Evolutionary conservation across 176 grass and related monocot genomes (phyloP), one percentile per base, ranked within the genome.

Genomic region (Dendrocalamus sinicus): DNA sequence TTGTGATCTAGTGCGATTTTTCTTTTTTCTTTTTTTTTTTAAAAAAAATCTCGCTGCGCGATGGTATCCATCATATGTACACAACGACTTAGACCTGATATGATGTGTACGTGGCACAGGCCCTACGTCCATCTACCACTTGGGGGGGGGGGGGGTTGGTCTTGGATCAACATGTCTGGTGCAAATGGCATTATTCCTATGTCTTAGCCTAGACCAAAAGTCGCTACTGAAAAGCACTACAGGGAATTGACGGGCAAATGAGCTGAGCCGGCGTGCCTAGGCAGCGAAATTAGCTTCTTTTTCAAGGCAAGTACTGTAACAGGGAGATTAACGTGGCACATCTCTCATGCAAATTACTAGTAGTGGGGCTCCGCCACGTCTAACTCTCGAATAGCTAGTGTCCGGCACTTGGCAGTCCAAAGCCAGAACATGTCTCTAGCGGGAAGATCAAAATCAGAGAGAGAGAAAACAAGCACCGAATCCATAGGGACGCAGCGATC

Each of bases 181-280:
- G 81, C 76, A 84, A 84, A 80, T 62, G 61, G 70, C 81, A 76
- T 88, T 45, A 82, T 77, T 82, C 88, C 55, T 9, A 39, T 71
- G 65, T 68, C 84, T 69, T 72, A 53, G 72, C 67, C 45, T 76
- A 85, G 88, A 89, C 88, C 89, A 75, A 91, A 91, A 84, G 85
- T 80, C 43, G 44, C 51, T 73, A 51, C 84, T 79, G 74, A 83
- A 91, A 81, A 66, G 50, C 80, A 47, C n/a, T 22, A 58, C 47
- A 78, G 68, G 23, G 50, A 53, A 40, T 67, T 47, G 69, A 69
- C 30, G 80, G 85, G 39, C 80, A 75, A 17, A 67, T 14, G 48
- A 40, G 32, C 55, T 59, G 15, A 54, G 66, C 14, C 77, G 70
- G 44, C 45, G 17, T 51, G 44, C 2, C 50, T 86, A 86, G 48